Evolutionary conservation across 148 eudicot genomes (phyloP).

Genomic region (Amaranthus cruentus): DNA sequence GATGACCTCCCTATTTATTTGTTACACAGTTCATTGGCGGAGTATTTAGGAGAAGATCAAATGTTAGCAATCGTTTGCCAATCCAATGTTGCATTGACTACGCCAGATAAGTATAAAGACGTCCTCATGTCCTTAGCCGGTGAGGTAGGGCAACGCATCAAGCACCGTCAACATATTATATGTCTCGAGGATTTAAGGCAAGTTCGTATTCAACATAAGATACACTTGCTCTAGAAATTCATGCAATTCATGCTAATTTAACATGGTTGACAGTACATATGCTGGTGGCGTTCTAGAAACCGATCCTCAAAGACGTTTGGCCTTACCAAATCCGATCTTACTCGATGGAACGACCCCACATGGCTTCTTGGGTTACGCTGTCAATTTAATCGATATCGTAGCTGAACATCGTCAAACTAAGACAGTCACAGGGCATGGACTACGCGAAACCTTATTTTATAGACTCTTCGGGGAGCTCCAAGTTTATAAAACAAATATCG

Average conservation of each 20-base stretch:
- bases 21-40: constrained; percentile 45
- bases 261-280: constrained; percentile 33
- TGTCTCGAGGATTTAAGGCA: constrained; percentile 69
- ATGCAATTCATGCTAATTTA: background rate
- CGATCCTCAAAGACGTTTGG: constrained; percentile 41
- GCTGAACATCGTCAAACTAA: constrained; percentile 23
- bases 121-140: constrained; percentile 31
- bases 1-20: background rate
- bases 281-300: constrained; percentile 12
- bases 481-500: constrained; percentile 47
- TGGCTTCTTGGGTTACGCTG: constrained; percentile 67
- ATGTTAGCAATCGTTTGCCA: constrained; percentile 68
- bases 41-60: constrained; percentile 61
- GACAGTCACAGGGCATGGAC: constrained; percentile 39
- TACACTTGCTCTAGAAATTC: background rate
- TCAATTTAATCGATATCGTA: constrained; percentile 47
- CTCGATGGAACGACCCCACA: constrained; percentile 38
- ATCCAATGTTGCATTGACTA: constrained; percentile 29
- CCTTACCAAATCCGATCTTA: constrained; percentile 36
- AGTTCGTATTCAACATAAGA: constrained; percentile 1
- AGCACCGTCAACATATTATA: constrained; percentile 36
- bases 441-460: constrained; percentile 67
- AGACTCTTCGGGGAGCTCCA: constrained; percentile 65
- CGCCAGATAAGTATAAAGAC: constrained; percentile 32
- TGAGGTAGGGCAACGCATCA: constrained; percentile 24